Evolutionary conservation across 176 grass and related monocot genomes (phyloP), one percentile per base, ranked within the genome.

Genomic region (Neostapfia colusana): DNA sequence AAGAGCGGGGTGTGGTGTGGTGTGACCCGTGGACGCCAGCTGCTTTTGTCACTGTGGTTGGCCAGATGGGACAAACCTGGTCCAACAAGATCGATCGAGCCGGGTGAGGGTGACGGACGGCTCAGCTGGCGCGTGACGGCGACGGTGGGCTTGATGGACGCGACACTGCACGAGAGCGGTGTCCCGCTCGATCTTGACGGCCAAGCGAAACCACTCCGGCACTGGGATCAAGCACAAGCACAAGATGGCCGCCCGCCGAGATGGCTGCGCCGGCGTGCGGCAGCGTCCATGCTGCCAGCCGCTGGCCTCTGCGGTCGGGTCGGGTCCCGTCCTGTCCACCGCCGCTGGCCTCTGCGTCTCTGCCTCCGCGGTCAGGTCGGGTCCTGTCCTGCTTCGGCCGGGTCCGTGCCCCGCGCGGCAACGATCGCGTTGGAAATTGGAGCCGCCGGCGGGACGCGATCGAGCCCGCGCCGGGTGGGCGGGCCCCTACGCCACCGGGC

Each of bases 341-440:
- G n/a, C n/a, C n/a, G 4, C 7, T 17, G 3, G 21, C 54, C 21
- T 18, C 36, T 21, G 36, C n/a, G n/a, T 12, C 6, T 5, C 57
- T 62, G 73, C 74, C 9, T 13, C 28, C 42, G 8, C 26, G 24
- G 40, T 46, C 40, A 23, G 69, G 49, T 36, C 27, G 20, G n/a
- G n/a, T 12, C 54, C 54, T 13, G 36, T 12, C 7, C 8, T 8
- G 10, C 8, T 3, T 3, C 21, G 7, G 17, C 8, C 10, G 39
- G 58, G 10, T 41, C 20, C 43, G 59, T 25, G 44, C 44, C 61
- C 28, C 8, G 60, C 75, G 5, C 31, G 48, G 59, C 75, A 41
- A 25, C 76, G 34, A 66, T 66, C 34, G 62, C 62, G 20, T 54
- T 23, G 75, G 75, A 12, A 66, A 66, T 65, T 50, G 75, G 75